Conservation (phyloP, 768 basidiomycete species). For the Lanmaoa rubissima region DNA sequence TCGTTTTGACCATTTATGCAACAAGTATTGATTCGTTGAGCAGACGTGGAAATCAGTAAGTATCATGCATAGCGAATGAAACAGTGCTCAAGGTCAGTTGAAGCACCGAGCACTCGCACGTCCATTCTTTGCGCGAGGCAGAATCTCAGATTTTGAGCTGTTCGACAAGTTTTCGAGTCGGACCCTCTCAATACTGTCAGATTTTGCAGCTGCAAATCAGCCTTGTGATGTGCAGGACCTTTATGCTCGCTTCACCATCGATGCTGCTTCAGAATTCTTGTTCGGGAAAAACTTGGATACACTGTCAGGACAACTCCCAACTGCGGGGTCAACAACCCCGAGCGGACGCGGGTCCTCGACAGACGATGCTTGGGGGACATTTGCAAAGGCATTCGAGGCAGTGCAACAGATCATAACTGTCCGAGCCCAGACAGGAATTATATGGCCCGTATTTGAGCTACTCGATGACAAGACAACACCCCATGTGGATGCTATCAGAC, state of each 20-base stretch:
- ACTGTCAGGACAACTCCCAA: constrained; percentile 51
- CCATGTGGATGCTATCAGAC: constrained; percentile 35
- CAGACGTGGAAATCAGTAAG: constrained; percentile 65
- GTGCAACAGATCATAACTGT: constrained; percentile 36
- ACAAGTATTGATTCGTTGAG: constrained; percentile 6
- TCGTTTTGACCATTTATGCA: not conserved
- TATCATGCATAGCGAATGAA: not conserved
- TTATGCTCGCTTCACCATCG: constrained; percentile 64
- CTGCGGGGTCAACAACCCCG: constrained; percentile 42
- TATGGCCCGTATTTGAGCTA: constrained; percentile 46
- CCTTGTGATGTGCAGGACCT: constrained; percentile 69
- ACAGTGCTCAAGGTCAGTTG: constrained; percentile 5
- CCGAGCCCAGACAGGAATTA: constrained; percentile 36
- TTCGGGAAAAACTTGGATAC: constrained; percentile 67
- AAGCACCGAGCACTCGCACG: constrained; percentile 67
- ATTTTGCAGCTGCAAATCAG: constrained; percentile 34
- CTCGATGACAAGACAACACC: constrained; percentile 37
- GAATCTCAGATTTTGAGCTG: constrained; percentile 65
- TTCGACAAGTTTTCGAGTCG: constrained; percentile 55
- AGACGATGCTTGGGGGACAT: constrained; percentile 58
- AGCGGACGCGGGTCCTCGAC: constrained; percentile 62
- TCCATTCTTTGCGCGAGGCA: constrained; percentile 74
- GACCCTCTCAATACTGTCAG: constrained; percentile 50
- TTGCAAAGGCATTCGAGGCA: constrained; percentile 44
- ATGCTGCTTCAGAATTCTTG: constrained; percentile 70